Evolutionary conservation across 202 grass and related monocot genomes (phyloP), one percentile per base, ranked within the genome.

Genomic region (Hordeum pubiflorum): DNA sequence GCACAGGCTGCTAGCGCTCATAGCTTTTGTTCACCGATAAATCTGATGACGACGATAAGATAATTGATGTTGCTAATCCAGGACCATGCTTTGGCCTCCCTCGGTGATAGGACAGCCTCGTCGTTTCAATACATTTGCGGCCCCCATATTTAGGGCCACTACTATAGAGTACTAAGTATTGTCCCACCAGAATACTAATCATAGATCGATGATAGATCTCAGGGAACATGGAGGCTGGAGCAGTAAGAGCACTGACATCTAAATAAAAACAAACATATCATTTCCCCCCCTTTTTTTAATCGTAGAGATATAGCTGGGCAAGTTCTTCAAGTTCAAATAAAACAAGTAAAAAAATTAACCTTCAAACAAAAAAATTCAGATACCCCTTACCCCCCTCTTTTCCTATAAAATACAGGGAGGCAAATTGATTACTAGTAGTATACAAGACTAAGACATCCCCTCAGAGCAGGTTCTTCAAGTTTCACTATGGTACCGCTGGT

Each of bases 1-100:
- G 67, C 13, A 70, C 67, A 70, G 66, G 66, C 66, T 69, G 66
- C 66, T 43, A 69, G 65, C 20, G 39, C 12, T 70, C 22, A 70
- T 70, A 38, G 67, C 39, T 69, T 43, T 43, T 15, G 38, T 12
- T 67, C 33, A 5, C 66, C 67, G 67, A 26, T 70, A 70, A 70
- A 44, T 70, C 39, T 69, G 66, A 69, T 69, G 65, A 23, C 7
- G n/a, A 7, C 20, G 37, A 69, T 66, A 39, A 67, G 20, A 69
- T 18, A n/a, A 69, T 68, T 39, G 10, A 68, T 68, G 37, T 6
- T 68, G 64, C 21, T 70, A 46, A 70, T 36, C 32, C 3, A 32
- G 32, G 29, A 17, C 29, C 61, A 34, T 34, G 29, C 32, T 4
- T 64, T 18, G 61, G 61, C 61, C 61, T 9, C 61, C 13, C 61